phyloP scores from a whole-genome alignment of 106 monocot species.

The Allium cepa region DNA sequence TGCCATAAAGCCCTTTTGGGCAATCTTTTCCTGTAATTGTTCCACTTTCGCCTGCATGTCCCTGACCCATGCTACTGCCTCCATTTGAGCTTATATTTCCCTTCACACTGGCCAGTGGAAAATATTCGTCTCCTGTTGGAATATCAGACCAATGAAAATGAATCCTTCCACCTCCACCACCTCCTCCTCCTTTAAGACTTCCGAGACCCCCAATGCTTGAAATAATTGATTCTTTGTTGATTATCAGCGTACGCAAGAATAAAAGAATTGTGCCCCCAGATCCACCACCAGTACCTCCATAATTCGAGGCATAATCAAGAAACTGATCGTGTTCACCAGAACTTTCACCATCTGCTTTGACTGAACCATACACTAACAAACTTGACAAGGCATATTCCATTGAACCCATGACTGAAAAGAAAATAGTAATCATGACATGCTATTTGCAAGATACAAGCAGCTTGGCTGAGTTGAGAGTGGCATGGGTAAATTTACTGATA shows the following conservation, averaged over 20 bases:
- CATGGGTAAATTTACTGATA: background rate
- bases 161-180: conserved; percentile 90
- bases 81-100: conserved; percentile 66
- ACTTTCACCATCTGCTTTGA: conserved; percentile 85
- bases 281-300: conserved; percentile 76
- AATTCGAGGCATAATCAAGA: conserved; percentile 5
- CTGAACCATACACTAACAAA: conserved; percentile 62
- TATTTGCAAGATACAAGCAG: too few relatives aligned
- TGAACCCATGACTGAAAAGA: conserved; percentile 88
- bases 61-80: conserved; percentile 37
- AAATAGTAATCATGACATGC: background rate
- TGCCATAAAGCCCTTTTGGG: conserved; percentile 74
- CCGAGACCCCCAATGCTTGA: conserved; percentile 90
- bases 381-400: conserved; percentile 64
- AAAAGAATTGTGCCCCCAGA: conserved; percentile 96
- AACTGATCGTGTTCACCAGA: conserved; percentile 7
- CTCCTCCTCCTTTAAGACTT: conserved; percentile 62
- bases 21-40: conserved; percentile 70
- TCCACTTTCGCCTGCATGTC: conserved; percentile 52
- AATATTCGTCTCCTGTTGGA: conserved; percentile 83
- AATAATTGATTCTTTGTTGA: conserved; percentile 52
- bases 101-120: conserved; percentile 68
- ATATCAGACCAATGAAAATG: conserved; percentile 95
- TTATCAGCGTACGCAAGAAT: conserved; percentile 49
- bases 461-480: too few relatives aligned